These are phyloP conservation scores for Penicillium diatomitis DNA, from an alignment of 495 filamentous ascomycete genomes.

Conservation along the genomic window DNA sequence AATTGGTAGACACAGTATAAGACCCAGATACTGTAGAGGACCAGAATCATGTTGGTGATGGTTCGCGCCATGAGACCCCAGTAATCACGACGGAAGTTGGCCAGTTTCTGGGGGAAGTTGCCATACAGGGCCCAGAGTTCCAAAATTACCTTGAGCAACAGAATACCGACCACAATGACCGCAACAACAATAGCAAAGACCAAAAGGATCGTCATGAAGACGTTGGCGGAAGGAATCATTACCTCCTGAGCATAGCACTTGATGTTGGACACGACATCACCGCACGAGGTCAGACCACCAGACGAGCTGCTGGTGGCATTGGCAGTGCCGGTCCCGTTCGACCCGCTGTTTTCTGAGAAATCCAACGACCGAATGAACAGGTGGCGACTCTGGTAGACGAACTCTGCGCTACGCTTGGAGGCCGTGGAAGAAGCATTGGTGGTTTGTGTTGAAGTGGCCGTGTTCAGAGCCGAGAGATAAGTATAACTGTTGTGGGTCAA, in stretches of 20 bases:
- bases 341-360: constrained; percentile 23
- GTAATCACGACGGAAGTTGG: constrained; percentile 87
- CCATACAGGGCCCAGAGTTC: constrained; percentile 89
- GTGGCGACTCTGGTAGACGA: constrained; percentile 33
- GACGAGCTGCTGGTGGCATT: constrained; percentile 29
- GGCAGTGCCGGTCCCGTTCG: constrained; percentile 12
- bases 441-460: constrained; percentile 22
- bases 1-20: constrained; percentile 96
- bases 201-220: constrained; percentile 91
- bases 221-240: constrained; percentile 76
- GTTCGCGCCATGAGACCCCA: constrained; percentile 84
- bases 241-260: constrained; percentile 69
- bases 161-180: constrained; percentile 73
- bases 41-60: constrained; percentile 82
- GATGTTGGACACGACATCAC: constrained; percentile 54
- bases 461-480: constrained; percentile 55
- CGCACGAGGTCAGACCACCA: constrained; percentile 19
- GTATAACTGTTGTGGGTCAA: constrained; percentile 68
- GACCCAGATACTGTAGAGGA: constrained; percentile 92
- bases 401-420: constrained; percentile 44
- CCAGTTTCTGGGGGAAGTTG: constrained; percentile 70
- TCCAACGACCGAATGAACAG: constrained; percentile 44
- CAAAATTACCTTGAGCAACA: constrained; percentile 85
- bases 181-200: constrained; percentile 83
- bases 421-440: constrained; percentile 13